These are phyloP conservation scores for Fusarium humuli DNA, from an alignment of 2,329 filamentous ascomycete genomes.

Conservation along the genomic window DNA sequence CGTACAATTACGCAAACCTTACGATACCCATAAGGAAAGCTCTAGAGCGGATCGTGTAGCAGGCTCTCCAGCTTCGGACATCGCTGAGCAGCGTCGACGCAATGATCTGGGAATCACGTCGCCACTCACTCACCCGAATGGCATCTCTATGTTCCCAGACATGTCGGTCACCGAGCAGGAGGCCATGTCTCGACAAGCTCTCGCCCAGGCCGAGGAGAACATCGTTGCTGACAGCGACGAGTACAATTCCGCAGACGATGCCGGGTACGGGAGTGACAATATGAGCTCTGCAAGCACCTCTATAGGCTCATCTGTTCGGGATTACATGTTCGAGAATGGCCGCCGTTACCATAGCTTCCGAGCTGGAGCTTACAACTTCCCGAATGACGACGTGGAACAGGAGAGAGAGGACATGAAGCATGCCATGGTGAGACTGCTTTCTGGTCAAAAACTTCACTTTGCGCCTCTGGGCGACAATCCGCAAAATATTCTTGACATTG, in stretches of 20 bases:
- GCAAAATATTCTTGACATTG: constrained; percentile 66
- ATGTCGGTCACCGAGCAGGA: constrained; percentile 53
- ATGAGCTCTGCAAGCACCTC: constrained; percentile 54
- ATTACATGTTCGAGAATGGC: constrained; percentile 69
- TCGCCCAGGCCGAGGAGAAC: constrained; percentile 52
- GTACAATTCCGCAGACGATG: constrained; percentile 39
- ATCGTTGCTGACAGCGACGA: constrained; percentile 53
- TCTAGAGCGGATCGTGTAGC: constrained; percentile 6
- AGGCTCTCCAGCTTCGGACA: background rate
- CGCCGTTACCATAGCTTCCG: constrained; percentile 68
- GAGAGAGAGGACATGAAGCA: constrained; percentile 70
- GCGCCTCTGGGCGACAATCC: constrained; percentile 62
- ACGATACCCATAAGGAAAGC: constrained; percentile 10
- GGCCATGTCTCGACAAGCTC: constrained; percentile 51
- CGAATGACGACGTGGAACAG: constrained; percentile 70
- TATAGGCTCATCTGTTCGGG: constrained; percentile 56
- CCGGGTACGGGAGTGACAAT: constrained; percentile 54
- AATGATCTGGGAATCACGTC: constrained; percentile 41
- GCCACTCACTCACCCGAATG: constrained; percentile 55
- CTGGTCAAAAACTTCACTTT: constrained; percentile 62
- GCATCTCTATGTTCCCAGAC: constrained; percentile 52
- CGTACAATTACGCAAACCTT: constrained; percentile 1
- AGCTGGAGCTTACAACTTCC: constrained; percentile 67
- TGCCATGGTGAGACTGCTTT: constrained; percentile 62
- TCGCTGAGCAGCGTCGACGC: constrained; percentile 15